These are phyloP conservation scores for Castanea crenata DNA, from an alignment of 306 rosid genomes.

Conservation along the genomic window DNA sequence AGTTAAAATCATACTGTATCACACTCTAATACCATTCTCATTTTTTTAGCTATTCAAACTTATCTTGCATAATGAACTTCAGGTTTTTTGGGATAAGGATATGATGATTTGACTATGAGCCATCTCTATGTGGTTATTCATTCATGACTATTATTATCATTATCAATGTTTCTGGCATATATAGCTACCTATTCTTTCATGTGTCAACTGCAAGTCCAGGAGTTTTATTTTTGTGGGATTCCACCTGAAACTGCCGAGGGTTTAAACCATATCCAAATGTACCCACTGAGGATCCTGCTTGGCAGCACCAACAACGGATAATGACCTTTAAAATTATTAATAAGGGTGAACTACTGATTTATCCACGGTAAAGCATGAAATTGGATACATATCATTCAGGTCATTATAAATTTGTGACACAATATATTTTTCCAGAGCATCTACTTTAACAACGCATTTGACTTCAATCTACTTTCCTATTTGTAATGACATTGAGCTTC, in stretches of 20 bases:
- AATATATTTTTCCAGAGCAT: background rate
- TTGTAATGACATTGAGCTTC: background rate
- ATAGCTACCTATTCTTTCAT: background rate
- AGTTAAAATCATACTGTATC: slow-evolving; percentile 16
- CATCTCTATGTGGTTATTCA: background rate
- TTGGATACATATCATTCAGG: background rate
- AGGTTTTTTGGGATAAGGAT: background rate
- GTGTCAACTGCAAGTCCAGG: background rate
- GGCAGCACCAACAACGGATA: background rate
- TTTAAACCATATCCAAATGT: background rate
- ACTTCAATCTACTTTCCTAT: background rate
- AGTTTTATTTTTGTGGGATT: background rate
- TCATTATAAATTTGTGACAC: background rate
- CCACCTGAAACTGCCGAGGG: background rate
- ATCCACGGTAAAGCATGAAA: background rate
- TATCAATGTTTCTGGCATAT: background rate
- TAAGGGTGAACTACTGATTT: background rate
- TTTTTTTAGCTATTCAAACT: slow-evolving; percentile 1
- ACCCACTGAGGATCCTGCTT: background rate
- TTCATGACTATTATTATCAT: background rate
- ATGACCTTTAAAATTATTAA: background rate
- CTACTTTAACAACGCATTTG: background rate
- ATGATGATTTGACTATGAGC: background rate
- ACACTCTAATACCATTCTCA: background rate
- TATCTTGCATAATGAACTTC: background rate